Conservation (phyloP, 192 early-diverging fungal species). For the Chytriomyces hyalinus region DNA sequence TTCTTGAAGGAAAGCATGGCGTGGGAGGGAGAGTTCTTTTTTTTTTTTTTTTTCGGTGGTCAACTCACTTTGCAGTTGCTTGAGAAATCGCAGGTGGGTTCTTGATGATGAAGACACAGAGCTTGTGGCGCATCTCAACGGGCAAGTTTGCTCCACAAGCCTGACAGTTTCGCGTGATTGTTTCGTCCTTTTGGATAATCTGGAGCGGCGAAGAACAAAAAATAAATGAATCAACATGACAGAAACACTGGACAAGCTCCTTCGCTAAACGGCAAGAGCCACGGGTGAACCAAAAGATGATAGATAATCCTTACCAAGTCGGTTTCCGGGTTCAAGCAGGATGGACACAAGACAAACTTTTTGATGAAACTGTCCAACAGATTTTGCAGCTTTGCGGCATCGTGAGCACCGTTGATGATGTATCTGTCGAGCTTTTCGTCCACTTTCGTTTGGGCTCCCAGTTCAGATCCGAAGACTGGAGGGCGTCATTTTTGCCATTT, state of each 20-base stretch:
- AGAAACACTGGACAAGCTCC: no score
- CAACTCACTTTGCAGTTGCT: conserved; percentile 25
- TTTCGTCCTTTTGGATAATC: conserved; percentile 59
- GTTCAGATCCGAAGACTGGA: conserved; percentile 93
- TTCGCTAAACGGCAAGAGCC: no score
- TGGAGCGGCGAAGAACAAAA: conserved; percentile 32
- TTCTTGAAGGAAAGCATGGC: no score
- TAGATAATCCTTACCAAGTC: conserved; percentile 67
- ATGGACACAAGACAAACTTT: conserved; percentile 90
- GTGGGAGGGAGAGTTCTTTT: conserved; percentile 20
- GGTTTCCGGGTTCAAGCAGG: conserved; percentile 97
- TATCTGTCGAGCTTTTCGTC: conserved; percentile 92
- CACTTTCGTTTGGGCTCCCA: conserved; percentile 89
- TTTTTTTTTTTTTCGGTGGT: conserved; percentile 24
- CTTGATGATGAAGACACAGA: conserved; percentile 89
- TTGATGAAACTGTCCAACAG: conserved; percentile 90
- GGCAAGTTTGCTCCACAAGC: conserved; percentile 86
- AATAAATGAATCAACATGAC: background rate
- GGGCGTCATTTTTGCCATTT: conserved; percentile 13
- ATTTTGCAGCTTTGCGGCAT: conserved; percentile 81
- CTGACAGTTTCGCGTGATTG: conserved; percentile 80
- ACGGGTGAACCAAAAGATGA: no score
- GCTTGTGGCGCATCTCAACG: conserved; percentile 88
- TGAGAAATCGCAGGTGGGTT: conserved; percentile 72
- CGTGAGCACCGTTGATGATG: conserved; percentile 94